Conservation (phyloP, 163 green algal genomes). For the Scenedesmus sp. region DNA sequence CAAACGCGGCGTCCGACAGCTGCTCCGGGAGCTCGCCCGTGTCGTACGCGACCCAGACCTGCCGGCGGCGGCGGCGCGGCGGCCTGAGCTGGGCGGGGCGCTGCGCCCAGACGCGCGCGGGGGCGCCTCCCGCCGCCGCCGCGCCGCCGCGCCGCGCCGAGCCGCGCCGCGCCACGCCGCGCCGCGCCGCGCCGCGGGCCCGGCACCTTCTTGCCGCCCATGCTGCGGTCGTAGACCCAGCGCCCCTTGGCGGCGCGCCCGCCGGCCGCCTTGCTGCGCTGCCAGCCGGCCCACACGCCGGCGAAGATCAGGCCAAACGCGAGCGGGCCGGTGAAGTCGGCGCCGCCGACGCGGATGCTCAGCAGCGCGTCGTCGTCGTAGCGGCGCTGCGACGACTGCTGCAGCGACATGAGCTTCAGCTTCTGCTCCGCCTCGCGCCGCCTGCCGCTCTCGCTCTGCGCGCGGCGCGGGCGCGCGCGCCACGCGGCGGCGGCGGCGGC, state of each 20-base stretch:
- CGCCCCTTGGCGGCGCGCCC: slow-evolving; percentile 8
- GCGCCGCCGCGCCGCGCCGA: too few relatives aligned
- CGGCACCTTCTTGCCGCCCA: slow-evolving; percentile 59
- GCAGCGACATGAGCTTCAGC: slow-evolving; percentile 15
- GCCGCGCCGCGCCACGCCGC: too few relatives aligned
- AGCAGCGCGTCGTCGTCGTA: slow-evolving; percentile 34
- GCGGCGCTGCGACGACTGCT: too few relatives aligned
- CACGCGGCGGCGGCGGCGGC: too few relatives aligned
- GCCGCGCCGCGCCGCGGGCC: too few relatives aligned
- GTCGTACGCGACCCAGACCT: slow-evolving; percentile 57
- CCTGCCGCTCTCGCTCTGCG: slow-evolving; percentile 17
- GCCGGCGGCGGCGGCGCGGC: background rate
- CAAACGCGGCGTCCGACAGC: slow-evolving; percentile 47
- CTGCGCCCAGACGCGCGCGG: too few relatives aligned
- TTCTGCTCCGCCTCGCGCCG: slow-evolving; percentile 35
- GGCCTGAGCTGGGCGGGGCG: too few relatives aligned
- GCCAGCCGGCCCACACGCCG: slow-evolving; percentile 18
- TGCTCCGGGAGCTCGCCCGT: slow-evolving; percentile 1
- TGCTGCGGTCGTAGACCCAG: slow-evolving; percentile 64
- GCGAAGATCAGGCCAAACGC: slow-evolving; percentile 25
- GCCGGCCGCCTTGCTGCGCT: background rate
- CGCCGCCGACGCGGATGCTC: slow-evolving; percentile 22
- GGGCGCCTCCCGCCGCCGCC: background rate
- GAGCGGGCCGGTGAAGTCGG: slow-evolving; percentile 38
- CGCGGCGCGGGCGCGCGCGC: too few relatives aligned